A percentile compares a stretch with the other conserved stretches of the same genome.
Evolutionary conservation across 352 stramenopile species (phyloP).

Genomic region (Pythium pectinolyticum): DNA sequence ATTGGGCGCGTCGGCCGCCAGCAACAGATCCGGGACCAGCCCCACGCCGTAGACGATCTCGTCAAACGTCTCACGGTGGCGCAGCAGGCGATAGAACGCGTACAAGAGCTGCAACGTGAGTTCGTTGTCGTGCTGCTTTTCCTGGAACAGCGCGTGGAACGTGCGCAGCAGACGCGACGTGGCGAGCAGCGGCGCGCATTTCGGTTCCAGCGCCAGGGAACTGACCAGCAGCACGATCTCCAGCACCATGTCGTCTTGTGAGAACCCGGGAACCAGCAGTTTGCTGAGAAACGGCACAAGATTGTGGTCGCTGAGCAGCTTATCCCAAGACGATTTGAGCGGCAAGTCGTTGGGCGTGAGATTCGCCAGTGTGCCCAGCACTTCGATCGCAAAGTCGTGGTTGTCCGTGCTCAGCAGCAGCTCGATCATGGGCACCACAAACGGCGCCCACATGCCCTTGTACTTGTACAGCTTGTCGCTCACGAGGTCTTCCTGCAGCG

Average conservation of each 20-base stretch:
- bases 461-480: conserved; percentile 91
- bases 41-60: conserved; percentile 73
- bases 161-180: conserved; percentile 71
- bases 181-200: conserved; percentile 75
- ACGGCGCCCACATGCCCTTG: conserved; percentile 90
- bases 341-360: conserved; percentile 91
- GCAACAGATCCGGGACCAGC: conserved; percentile 75
- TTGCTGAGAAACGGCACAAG: conserved; percentile 90
- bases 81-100: conserved; percentile 76
- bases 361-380: conserved; percentile 91
- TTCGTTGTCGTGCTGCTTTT: conserved; percentile 87
- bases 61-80: conserved; percentile 75
- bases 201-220: conserved; percentile 78
- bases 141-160: conserved; percentile 80
- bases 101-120: conserved; percentile 82
- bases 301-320: conserved; percentile 84
- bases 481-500: conserved; percentile 84
- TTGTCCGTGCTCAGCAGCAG: conserved; percentile 86
- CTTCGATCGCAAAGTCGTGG: conserved; percentile 93
- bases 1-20: conserved; percentile 73
- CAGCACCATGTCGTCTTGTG: conserved; percentile 91
- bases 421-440: conserved; percentile 88
- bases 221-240: conserved; percentile 89
- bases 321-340: conserved; percentile 86
- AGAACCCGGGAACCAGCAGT: conserved; percentile 91